A percentile compares a stretch with the other conserved stretches of the same genome.
Evolutionary conservation across 805 yeast genomes (phyloP).

Genomic region (Blastobotrys muscicola): DNA sequence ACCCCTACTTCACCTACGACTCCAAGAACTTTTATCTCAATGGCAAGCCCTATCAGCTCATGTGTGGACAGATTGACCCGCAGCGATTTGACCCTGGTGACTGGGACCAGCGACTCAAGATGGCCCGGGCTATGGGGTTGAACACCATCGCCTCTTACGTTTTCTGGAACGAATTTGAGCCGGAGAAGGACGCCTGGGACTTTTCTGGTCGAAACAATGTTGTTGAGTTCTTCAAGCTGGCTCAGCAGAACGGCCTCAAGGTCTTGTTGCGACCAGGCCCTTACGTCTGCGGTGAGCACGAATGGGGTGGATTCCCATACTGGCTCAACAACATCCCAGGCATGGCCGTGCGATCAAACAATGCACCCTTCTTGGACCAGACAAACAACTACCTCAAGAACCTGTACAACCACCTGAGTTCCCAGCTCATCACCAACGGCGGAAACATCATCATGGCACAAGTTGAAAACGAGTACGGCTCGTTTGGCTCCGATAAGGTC

Average conservation of each 20-base stretch:
- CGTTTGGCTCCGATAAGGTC: not conserved
- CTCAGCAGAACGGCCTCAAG: constrained; percentile 4
- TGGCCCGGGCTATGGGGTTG: constrained; percentile 5
- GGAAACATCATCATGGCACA: constrained; percentile 4
- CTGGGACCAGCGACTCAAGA: constrained; percentile 3
- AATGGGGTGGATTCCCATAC: constrained; percentile 6
- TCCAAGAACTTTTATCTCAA: not conserved
- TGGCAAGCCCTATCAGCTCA: constrained; percentile 3
- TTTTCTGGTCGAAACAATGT: constrained; percentile 1
- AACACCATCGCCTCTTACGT: constrained; percentile 1
- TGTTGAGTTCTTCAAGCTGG: constrained; percentile 1
- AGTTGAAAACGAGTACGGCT: constrained; percentile 5
- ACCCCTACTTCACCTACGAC: constrained; percentile 1
- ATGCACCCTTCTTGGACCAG: not conserved
- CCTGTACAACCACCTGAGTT: not conserved
- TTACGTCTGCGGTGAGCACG: constrained; percentile 4
- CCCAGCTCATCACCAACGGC: constrained; percentile 1
- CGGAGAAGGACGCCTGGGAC: not conserved
- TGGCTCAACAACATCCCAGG: constrained; percentile 3
- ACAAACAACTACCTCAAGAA: not conserved
- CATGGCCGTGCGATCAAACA: constrained; percentile 1
- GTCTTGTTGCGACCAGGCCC: constrained; percentile 4
- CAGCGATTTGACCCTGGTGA: not conserved
- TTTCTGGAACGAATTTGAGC: constrained; percentile 3
- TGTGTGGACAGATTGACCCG: constrained; percentile 5